These are phyloP conservation scores for Linnemannia zychae DNA, from an alignment of 192 early-diverging fungal species.

Conservation along the genomic window DNA sequence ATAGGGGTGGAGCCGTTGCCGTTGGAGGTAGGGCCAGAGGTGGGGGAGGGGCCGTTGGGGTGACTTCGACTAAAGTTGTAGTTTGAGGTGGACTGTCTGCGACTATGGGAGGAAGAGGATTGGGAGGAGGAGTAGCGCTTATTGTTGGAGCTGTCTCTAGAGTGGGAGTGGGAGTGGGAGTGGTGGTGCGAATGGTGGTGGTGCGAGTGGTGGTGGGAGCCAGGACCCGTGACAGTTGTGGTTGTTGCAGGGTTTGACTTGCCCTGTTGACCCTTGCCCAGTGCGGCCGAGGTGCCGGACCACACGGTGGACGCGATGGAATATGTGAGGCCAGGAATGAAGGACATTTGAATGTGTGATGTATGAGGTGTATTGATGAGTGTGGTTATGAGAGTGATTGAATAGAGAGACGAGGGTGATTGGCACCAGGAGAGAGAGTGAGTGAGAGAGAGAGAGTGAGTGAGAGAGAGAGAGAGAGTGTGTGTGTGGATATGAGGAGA, in stretches of 20 bases:
- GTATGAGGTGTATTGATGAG: neutral
- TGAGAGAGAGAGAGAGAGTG: neutral
- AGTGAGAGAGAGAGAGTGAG: neutral
- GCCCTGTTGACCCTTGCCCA: constrained; percentile 34
- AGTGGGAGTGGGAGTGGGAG: constrained; percentile 21
- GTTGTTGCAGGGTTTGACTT: constrained; percentile 25
- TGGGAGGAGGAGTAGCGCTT: constrained; percentile 8
- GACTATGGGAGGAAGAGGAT: constrained; percentile 26
- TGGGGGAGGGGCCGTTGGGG: constrained; percentile 19
- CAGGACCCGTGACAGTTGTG: constrained; percentile 16
- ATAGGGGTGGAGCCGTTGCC: constrained; percentile 12
- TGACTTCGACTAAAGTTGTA: constrained; percentile 55
- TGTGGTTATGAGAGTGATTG: neutral
- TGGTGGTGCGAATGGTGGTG: constrained; percentile 26
- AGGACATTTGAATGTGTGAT: constrained; percentile 23
- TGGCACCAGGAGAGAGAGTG: neutral
- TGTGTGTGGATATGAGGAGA: neutral
- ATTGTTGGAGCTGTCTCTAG: neutral
- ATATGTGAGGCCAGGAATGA: constrained; percentile 48
- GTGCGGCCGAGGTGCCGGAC: constrained; percentile 43
- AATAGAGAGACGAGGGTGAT: neutral
- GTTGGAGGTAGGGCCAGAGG: neutral
- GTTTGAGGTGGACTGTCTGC: constrained; percentile 30
- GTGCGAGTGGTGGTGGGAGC: constrained; percentile 13
- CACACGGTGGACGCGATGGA: constrained; percentile 50